phyloP scores from a whole-genome alignment of 2,329 filamentous ascomycete species.

The Colletotrichum plurivorum region DNA sequence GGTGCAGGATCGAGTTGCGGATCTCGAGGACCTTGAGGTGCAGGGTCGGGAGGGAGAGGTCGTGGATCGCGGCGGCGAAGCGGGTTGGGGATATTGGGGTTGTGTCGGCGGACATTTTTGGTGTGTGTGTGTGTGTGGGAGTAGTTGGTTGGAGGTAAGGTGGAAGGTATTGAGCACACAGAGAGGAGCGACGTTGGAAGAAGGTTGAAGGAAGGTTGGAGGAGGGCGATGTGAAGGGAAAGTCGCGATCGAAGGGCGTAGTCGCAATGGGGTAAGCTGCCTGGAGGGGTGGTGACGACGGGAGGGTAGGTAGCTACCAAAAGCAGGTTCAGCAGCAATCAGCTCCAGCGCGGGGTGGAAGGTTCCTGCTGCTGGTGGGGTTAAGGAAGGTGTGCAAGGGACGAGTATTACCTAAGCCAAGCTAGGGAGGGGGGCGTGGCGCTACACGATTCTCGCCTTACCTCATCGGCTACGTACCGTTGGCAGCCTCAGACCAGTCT shows the following conservation, averaged over 20 bases:
- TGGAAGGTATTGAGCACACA: no score
- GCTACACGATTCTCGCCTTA: not conserved
- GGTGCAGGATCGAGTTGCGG: slow-evolving; percentile 80
- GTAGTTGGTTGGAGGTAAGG: not conserved
- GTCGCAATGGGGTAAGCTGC: not conserved
- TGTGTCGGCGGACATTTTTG: slow-evolving; percentile 73
- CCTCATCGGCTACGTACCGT: slow-evolving; percentile 24
- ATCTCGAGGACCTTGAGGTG: slow-evolving; percentile 83
- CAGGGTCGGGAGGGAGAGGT: slow-evolving; percentile 76
- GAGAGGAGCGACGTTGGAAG: no score
- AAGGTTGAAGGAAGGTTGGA: not conserved
- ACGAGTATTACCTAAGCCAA: not conserved
- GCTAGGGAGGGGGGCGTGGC: not conserved
- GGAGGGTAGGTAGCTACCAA: not conserved
- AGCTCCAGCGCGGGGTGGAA: slow-evolving; percentile 32
- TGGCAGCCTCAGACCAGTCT: not conserved
- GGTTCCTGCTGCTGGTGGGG: slow-evolving; percentile 32
- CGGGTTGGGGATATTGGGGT: slow-evolving; percentile 72
- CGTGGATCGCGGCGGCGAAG: slow-evolving; percentile 77
- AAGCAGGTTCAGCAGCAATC: slow-evolving; percentile 2
- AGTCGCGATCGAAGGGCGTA: not conserved
- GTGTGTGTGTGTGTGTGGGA: not conserved
- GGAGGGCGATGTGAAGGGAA: no score
- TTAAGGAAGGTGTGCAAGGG: not conserved
- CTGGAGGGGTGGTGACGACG: not conserved